Percentiles rank a stretch among this genome's conserved stretches.
phyloP scores from a whole-genome alignment of 306 rosid genomes.

The Styphnolobium japonicum region DNA sequence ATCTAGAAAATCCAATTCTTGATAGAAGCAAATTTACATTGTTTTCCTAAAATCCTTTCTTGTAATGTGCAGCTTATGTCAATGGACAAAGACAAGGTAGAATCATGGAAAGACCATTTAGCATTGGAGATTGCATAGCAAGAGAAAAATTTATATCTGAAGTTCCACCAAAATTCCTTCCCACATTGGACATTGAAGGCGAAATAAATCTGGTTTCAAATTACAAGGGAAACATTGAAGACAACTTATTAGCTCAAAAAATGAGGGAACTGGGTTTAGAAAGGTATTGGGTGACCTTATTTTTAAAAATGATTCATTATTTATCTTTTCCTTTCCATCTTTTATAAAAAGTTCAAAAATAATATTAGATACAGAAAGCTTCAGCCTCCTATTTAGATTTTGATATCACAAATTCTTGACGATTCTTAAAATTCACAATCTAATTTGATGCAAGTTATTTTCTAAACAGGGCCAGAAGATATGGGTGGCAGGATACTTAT shows the following conservation, averaged over 20 bases:
- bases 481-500: conserved; percentile 97
- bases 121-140: conserved; percentile 72
- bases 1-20: neutral
- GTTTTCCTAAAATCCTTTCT: neutral
- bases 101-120: conserved; percentile 77
- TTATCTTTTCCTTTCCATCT: neutral
- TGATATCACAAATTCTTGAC: neutral
- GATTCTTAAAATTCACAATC: neutral
- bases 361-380: neutral
- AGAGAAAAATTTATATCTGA: conserved; percentile 49
- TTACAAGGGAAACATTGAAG: conserved; percentile 45
- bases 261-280: conserved; percentile 81
- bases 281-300: conserved; percentile 40
- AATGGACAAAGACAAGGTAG: conserved; percentile 97
- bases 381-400: neutral
- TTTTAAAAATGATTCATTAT: neutral
- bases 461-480: conserved; percentile 61
- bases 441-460: conserved; percentile 2
- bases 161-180: conserved; percentile 36
- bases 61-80: conserved; percentile 65
- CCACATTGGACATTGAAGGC: conserved; percentile 61
- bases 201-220: conserved; percentile 65
- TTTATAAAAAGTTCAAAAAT: neutral
- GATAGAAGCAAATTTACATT: neutral
- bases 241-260: conserved; percentile 56